Evolutionary conservation across 371 early-diverging fungal species (phyloP), one percentile per base, ranked within the genome.

Genomic region (Mucor irregularis): DNA sequence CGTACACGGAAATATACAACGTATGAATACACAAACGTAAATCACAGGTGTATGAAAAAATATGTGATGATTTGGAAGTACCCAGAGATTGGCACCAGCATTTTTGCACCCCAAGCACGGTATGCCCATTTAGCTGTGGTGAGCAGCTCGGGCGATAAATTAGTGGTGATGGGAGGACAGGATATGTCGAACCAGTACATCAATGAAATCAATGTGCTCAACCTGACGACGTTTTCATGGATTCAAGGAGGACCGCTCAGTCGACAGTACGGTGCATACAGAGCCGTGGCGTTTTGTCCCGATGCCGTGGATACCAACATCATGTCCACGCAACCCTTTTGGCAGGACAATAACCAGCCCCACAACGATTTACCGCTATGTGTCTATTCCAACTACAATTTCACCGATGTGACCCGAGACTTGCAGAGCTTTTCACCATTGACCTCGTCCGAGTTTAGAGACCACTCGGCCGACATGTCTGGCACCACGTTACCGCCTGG

Each of bases 311-410:
- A 62, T 34, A 57, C 46, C 1, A 53, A 28, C 0, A 30, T 52
- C 19, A 50, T 50, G 58, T 10, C 56, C 4, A 28, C 50, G 13
- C 40, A 45, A 4, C 59, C 67, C 13, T 66, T 66, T 42, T 66
- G 67, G 67, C 42, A 42, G 17, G 62, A 52, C 10, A 48, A 46
- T 17, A 26, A 30, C 11, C 46, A 46, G 0, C 47, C 26, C 22
- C 44, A 49, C 9, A 47, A 53, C 14, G 40, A 56, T 21, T 17
- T 40, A 11, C 61, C 81, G 3, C 58, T 82, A 26, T 86, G 83
- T 48, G 74, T 91, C 28, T 91, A 90, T 65, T 88, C 89, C 51
- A 91, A 91, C 68, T 89, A 90, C 68, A 91, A 90, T 66, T 91
- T 91, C 58, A 79, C 84, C 0, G 79, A 88, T 35, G 87, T 90